Conservation (phyloP, 2,329 filamentous ascomycete species). For the Xylaria sp. region DNA sequence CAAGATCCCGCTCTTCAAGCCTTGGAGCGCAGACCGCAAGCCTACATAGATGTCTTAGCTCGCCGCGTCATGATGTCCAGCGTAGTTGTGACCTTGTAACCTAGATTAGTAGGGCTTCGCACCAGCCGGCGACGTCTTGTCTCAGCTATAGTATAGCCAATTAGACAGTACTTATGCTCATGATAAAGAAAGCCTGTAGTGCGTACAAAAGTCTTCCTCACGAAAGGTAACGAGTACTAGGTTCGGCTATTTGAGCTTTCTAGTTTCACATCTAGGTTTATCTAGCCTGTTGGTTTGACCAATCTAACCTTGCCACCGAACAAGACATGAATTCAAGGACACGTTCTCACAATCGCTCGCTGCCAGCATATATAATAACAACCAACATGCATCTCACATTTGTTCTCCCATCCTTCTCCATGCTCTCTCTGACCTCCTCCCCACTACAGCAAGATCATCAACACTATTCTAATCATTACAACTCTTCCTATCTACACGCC, state of each 20-base stretch:
- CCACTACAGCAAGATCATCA: not conserved
- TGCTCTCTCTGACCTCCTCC: constrained; percentile 2
- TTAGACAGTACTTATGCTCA: not conserved
- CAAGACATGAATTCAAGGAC: not conserved
- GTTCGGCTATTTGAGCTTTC: not conserved
- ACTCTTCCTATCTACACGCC: too few species aligned
- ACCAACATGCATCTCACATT: not conserved
- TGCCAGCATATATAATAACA: constrained; percentile 3
- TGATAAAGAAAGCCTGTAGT: not conserved
- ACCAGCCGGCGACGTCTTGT: not conserved
- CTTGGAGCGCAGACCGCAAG: not conserved
- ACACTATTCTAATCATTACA: not conserved
- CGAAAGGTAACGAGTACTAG: not conserved
- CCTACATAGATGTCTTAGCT: not conserved
- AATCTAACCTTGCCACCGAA: not conserved
- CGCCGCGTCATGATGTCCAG: not conserved
- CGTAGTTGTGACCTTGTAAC: not conserved
- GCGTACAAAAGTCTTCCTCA: not conserved
- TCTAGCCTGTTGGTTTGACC: not conserved
- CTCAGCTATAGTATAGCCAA: not conserved
- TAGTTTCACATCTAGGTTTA: not conserved
- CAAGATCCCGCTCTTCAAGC: not conserved
- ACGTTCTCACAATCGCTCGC: not conserved
- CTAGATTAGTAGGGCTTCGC: not conserved
- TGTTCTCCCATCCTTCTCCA: not conserved